Percentiles rank a stretch among this genome's conserved stretches.
Conservation (phyloP, 345 rosid species). For the Eucalyptus melliodora region DNA sequence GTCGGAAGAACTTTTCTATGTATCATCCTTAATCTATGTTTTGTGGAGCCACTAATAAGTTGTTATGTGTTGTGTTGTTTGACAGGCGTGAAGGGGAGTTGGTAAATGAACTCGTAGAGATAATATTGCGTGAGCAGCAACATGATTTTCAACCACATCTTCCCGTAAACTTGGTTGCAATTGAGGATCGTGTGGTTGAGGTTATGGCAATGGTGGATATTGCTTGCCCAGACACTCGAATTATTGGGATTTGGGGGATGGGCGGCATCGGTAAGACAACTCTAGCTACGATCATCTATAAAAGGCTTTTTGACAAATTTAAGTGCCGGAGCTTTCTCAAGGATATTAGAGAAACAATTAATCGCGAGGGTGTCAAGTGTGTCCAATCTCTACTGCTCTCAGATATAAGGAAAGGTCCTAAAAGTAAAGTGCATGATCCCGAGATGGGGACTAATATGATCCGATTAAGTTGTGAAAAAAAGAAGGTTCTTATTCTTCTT, state of each 20-base stretch:
- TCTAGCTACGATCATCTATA: too few relatives aligned
- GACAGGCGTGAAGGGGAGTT: neutral
- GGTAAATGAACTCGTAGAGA: neutral
- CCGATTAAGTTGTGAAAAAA: too few relatives aligned
- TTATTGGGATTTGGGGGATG: too few relatives aligned
- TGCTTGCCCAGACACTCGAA: too few relatives aligned
- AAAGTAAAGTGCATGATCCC: too few relatives aligned
- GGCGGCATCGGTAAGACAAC: too few relatives aligned
- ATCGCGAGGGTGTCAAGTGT: accelerated
- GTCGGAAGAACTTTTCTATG: neutral
- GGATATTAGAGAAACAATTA: too few relatives aligned
- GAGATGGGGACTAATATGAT: accelerated
- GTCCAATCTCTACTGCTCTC: too few relatives aligned
- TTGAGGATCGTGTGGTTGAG: accelerated
- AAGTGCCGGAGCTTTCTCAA: accelerated
- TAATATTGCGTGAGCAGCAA: neutral
- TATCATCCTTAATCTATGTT: neutral
- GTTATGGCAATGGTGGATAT: accelerated
- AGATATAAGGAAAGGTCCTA: too few relatives aligned
- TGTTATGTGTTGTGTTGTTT: neutral
- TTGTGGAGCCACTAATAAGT: accelerated
- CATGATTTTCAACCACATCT: accelerated
- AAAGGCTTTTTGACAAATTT: too few relatives aligned
- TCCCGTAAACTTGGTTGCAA: neutral
- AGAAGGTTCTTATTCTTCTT: too few relatives aligned